A percentile compares a stretch with the other conserved stretches of the same genome.
Conservation (phyloP, 768 basidiomycete species). For the Calocybe gangraenosa region DNA sequence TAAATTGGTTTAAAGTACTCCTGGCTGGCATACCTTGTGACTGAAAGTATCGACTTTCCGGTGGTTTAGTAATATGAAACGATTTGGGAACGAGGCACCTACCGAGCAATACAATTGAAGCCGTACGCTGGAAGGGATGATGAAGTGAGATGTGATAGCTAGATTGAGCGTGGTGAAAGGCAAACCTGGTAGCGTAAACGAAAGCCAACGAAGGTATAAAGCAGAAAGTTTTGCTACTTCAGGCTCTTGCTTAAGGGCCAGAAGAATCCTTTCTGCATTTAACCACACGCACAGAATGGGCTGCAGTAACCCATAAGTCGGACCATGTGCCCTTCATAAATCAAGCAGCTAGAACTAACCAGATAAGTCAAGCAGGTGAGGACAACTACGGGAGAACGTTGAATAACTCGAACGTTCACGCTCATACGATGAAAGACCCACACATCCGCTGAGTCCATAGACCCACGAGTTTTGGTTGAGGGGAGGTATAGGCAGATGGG, state of each 20-base stretch:
- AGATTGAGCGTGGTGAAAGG: slow-evolving; percentile 3
- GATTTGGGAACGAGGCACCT: slow-evolving; percentile 21
- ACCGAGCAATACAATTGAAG: slow-evolving; percentile 40
- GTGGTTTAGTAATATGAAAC: neutral
- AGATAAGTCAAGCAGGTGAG: slow-evolving; percentile 53
- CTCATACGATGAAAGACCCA: slow-evolving; percentile 26
- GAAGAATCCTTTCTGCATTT: slow-evolving; percentile 73
- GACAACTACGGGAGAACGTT: slow-evolving; percentile 38
- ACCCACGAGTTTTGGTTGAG: slow-evolving; percentile 79
- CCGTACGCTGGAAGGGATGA: slow-evolving; percentile 34
- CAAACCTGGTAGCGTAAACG: slow-evolving; percentile 68
- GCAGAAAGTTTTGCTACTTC: slow-evolving; percentile 76
- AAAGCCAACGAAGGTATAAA: slow-evolving; percentile 70
- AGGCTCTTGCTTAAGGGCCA: slow-evolving; percentile 73
- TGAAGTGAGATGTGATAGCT: neutral
- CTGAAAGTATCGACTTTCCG: slow-evolving; percentile 62
- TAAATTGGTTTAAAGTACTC: neutral
- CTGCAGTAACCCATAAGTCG: slow-evolving; percentile 28
- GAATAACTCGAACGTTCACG: neutral
- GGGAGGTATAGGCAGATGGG: slow-evolving; percentile 90
- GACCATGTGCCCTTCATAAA: slow-evolving; percentile 15
- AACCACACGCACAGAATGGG: slow-evolving; percentile 71
- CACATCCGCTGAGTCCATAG: slow-evolving; percentile 89
- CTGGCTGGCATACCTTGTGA: slow-evolving; percentile 55
- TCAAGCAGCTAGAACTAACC: slow-evolving; percentile 33